Conservation (phyloP, 164 flowering plant genomes). For the Umbilicus rupestris region DNA sequence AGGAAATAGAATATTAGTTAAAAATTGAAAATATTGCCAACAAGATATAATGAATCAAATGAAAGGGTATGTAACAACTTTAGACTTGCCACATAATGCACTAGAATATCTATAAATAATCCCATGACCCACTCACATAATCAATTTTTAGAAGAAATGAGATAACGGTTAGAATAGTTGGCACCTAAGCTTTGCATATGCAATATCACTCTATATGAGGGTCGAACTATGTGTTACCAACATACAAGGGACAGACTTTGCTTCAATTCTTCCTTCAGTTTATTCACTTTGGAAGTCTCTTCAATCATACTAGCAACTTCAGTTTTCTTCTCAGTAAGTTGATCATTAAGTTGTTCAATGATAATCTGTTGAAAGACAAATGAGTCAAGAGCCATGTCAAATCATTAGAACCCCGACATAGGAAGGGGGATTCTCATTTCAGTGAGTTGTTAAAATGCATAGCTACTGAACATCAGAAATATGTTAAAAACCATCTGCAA, state of each 20-base stretch:
- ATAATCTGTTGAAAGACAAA: slow-evolving; percentile 32
- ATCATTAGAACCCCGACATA: neutral
- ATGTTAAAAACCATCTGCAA: no score
- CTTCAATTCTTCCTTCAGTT: slow-evolving; percentile 51
- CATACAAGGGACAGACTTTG: slow-evolving; percentile 54
- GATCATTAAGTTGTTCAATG: slow-evolving; percentile 34
- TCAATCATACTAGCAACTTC: slow-evolving; percentile 56
- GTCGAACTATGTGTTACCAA: neutral
- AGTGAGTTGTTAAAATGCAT: neutral
- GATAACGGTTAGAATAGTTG: neutral
- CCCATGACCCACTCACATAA: no score
- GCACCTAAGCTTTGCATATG: neutral
- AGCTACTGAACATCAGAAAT: no score
- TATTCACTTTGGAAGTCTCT: slow-evolving; percentile 56
- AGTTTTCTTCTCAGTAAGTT: slow-evolving; percentile 38
- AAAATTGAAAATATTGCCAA: neutral
- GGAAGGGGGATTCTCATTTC: neutral
- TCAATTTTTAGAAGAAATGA: no score
- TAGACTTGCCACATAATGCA: neutral
- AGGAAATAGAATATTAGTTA: neutral
- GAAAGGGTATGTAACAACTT: neutral
- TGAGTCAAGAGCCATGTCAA: neutral
- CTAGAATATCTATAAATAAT: neutral
- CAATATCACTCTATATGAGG: neutral
- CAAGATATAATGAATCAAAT: neutral